Conservation (phyloP, 352 stramenopile species). For the Phytophthora meadii region DNA sequence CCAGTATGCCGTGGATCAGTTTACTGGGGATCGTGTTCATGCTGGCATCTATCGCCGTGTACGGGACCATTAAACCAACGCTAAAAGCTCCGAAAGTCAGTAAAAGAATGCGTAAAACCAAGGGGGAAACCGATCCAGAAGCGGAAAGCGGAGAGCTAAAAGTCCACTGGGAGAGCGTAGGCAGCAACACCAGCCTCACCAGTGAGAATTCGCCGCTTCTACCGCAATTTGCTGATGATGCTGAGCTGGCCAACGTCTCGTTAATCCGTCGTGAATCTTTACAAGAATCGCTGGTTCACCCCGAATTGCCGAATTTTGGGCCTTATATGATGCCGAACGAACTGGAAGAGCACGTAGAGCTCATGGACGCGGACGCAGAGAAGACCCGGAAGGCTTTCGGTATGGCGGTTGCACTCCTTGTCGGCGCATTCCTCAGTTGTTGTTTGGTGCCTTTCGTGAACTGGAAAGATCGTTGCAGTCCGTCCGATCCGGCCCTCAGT, state of each 20-base stretch:
- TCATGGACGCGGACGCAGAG: slow-evolving; percentile 59
- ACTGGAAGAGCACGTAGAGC: slow-evolving; percentile 61
- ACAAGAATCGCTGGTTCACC: slow-evolving; percentile 65
- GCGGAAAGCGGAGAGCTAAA: slow-evolving; percentile 3
- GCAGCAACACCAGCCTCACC: slow-evolving; percentile 28
- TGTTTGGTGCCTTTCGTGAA: slow-evolving; percentile 82
- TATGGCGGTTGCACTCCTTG: slow-evolving; percentile 66
- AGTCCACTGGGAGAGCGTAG: slow-evolving; percentile 17
- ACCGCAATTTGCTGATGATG: slow-evolving; percentile 31
- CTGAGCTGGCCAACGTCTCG: slow-evolving; percentile 13
- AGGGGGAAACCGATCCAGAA: slow-evolving; percentile 4
- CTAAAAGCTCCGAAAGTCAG: slow-evolving; percentile 40
- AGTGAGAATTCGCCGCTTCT: slow-evolving; percentile 55
- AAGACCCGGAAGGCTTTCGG: slow-evolving; percentile 66
- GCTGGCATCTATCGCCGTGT: slow-evolving; percentile 80
- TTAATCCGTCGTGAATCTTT: slow-evolving; percentile 52
- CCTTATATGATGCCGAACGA: slow-evolving; percentile 80
- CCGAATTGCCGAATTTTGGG: no score
- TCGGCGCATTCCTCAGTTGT: slow-evolving; percentile 76
- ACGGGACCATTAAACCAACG: slow-evolving; percentile 79
- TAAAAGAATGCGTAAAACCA: slow-evolving; percentile 19
- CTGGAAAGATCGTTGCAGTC: slow-evolving; percentile 70
- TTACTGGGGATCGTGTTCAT: slow-evolving; percentile 79
- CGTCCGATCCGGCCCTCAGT: slow-evolving; percentile 28
- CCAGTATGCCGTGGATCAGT: slow-evolving; percentile 59